Evolutionary conservation across 371 early-diverging fungal species (phyloP).

Genomic region (Choanephora cucurbitarum): DNA sequence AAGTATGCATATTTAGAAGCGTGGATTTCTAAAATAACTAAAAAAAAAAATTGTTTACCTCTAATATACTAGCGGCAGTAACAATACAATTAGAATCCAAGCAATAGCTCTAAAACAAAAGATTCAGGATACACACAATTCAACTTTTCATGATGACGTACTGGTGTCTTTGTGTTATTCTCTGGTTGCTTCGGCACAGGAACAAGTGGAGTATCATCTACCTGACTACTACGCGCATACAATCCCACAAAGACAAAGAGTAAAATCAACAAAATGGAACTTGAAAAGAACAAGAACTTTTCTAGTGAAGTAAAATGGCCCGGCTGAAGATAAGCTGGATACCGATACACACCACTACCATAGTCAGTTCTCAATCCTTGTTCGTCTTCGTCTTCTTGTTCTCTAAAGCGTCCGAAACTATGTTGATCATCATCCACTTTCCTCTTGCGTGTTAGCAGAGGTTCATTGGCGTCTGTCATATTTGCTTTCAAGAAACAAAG

Average conservation of each 20-base stretch:
- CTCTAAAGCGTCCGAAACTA: background rate
- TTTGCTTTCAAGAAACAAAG: background rate
- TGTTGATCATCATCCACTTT: background rate
- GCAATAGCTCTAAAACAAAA: conserved; percentile 30
- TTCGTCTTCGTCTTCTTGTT: conserved; percentile 10
- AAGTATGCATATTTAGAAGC: background rate
- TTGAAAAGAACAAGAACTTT: conserved; percentile 48
- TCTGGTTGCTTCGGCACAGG: conserved; percentile 22
- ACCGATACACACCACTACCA: conserved; percentile 28
- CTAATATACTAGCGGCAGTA: conserved; percentile 49
- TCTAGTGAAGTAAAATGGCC: conserved; percentile 52
- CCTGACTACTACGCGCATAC: conserved; percentile 43
- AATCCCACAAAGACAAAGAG: conserved; percentile 45
- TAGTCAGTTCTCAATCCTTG: conserved; percentile 12
- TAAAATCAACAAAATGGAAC: conserved; percentile 40
- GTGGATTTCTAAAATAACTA: conserved; percentile 1
- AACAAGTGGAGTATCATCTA: conserved; percentile 19
- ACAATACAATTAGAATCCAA: conserved; percentile 50
- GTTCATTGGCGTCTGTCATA: background rate
- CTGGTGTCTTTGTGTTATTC: conserved; percentile 18
- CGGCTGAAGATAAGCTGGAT: conserved; percentile 44
- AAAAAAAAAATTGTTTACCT: conserved; percentile 24
- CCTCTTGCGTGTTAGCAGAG: background rate
- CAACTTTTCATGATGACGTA: background rate
- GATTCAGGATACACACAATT: background rate